Evolutionary conservation across 2,329 filamentous ascomycete genomes (phyloP).

Genomic region (Colletotrichum gigasporum): DNA sequence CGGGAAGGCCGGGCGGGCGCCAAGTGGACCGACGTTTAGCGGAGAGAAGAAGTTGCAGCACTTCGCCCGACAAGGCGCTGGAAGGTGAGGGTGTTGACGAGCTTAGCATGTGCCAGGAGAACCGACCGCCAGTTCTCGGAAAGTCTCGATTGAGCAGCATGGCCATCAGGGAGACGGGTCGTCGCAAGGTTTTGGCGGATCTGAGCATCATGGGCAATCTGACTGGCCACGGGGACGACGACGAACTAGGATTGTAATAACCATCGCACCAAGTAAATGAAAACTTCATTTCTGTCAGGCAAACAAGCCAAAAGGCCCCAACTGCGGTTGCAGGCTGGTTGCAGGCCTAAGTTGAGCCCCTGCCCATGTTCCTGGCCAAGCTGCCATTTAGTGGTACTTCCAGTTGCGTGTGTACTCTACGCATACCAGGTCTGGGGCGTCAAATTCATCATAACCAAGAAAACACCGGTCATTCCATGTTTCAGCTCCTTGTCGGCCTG

Average conservation of each 20-base stretch:
- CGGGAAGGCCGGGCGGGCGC: not conserved
- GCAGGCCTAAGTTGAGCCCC: too few relatives aligned
- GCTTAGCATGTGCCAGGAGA: slow-evolving; percentile 10
- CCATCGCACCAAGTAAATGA: slow-evolving; percentile 11
- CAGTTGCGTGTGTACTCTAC: too few relatives aligned
- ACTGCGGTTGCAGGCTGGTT: too few relatives aligned
- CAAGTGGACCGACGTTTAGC: not conserved
- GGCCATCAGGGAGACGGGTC: not conserved
- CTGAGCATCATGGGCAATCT: not conserved
- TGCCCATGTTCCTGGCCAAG: too few relatives aligned
- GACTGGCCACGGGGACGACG: slow-evolving; percentile 11
- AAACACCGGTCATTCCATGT: not conserved
- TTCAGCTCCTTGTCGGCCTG: slow-evolving; percentile 25
- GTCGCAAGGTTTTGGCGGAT: slow-evolving; percentile 3
- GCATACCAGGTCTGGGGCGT: too few relatives aligned
- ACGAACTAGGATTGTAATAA: slow-evolving; percentile 25
- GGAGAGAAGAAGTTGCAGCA: slow-evolving; percentile 1
- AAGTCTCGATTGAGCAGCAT: not conserved
- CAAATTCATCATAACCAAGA: too few relatives aligned
- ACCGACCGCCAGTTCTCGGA: not conserved
- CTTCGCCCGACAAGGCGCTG: not conserved
- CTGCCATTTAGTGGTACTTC: too few relatives aligned
- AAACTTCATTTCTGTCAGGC: not conserved
- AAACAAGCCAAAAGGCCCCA: not conserved
- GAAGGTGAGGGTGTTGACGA: slow-evolving; percentile 9